A percentile compares a stretch with the other conserved stretches of the same genome.
These are phyloP conservation scores for Plasmodium coatneyi DNA, from an alignment of 169 alveolate genomes.

Conservation along the genomic window DNA sequence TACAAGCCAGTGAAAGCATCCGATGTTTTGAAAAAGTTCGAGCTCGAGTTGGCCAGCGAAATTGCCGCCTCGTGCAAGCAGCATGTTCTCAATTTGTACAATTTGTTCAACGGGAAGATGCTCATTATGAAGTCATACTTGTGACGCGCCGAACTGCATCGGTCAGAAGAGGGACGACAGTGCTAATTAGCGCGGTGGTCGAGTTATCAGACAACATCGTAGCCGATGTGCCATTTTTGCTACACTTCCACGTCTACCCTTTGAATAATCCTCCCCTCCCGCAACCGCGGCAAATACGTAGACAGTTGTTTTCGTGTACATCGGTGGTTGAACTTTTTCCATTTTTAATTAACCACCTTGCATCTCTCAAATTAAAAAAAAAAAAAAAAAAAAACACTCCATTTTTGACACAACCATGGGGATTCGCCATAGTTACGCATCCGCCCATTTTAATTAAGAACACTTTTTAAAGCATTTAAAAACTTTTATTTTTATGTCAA, in stretches of 20 bases:
- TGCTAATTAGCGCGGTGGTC: background rate
- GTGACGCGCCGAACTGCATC: background rate
- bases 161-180: background rate
- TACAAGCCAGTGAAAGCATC: conserved; percentile 4
- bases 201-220: background rate
- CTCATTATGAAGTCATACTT: conserved; percentile 24
- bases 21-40: conserved; percentile 13
- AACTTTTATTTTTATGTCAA: background rate
- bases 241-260: background rate
- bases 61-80: conserved; percentile 18
- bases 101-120: conserved; percentile 22
- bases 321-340: background rate
- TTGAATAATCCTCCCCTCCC: background rate
- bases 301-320: conserved; percentile 5
- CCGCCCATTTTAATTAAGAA: background rate
- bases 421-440: background rate
- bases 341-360: conserved; percentile 4
- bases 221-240: background rate
- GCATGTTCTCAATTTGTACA: conserved; percentile 38
- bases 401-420: background rate
- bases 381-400: background rate
- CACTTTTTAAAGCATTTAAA: background rate
- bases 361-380: background rate
- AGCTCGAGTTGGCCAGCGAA: conserved; percentile 14
- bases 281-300: background rate